A percentile compares a stretch with the other conserved stretches of the same genome.
phyloP scores from a whole-genome alignment of 108 stramenopile species.

The Pseudonitzschia multistriata region DNA sequence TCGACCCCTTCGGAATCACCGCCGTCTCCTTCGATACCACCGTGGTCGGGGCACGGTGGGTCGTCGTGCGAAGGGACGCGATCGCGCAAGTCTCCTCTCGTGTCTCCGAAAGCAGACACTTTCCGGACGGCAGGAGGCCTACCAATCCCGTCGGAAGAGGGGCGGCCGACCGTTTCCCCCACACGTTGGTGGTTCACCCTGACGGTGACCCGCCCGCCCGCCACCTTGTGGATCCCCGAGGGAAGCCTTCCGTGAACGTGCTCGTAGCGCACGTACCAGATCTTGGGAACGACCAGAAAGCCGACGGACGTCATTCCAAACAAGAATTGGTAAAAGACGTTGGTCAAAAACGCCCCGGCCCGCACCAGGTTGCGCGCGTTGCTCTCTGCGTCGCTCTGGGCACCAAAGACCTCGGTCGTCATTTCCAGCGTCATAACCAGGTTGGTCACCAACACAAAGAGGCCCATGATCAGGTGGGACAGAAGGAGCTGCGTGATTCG shows the following conservation, averaged over 20 bases:
- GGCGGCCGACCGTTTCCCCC: background rate
- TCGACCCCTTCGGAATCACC: too few species aligned
- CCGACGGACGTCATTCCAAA: slow-evolving; percentile 8
- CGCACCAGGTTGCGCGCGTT: background rate
- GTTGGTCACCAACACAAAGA: background rate
- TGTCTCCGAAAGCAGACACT: too few species aligned
- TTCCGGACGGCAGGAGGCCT: too few species aligned
- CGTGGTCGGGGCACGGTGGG: too few species aligned
- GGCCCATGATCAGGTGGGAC: slow-evolving; percentile 4
- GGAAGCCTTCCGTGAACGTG: slow-evolving; percentile 4
- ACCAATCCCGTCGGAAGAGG: background rate
- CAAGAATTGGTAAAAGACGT: background rate
- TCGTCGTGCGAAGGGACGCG: too few species aligned
- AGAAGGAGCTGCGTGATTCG: slow-evolving; percentile 17
- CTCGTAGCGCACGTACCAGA: slow-evolving; percentile 15
- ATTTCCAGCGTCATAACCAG: background rate
- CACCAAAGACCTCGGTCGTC: background rate
- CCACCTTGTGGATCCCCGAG: background rate
- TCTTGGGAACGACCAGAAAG: slow-evolving; percentile 20
- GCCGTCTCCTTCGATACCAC: too few species aligned
- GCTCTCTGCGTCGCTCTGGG: background rate
- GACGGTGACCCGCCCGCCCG: slow-evolving; percentile 4
- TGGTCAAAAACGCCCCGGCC: background rate
- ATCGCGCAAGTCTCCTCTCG: too few species aligned
- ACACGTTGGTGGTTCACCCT: background rate